These are phyloP conservation scores for Dryadomyces quercivorus DNA, from an alignment of 2,329 filamentous ascomycete genomes.

Conservation along the genomic window DNA sequence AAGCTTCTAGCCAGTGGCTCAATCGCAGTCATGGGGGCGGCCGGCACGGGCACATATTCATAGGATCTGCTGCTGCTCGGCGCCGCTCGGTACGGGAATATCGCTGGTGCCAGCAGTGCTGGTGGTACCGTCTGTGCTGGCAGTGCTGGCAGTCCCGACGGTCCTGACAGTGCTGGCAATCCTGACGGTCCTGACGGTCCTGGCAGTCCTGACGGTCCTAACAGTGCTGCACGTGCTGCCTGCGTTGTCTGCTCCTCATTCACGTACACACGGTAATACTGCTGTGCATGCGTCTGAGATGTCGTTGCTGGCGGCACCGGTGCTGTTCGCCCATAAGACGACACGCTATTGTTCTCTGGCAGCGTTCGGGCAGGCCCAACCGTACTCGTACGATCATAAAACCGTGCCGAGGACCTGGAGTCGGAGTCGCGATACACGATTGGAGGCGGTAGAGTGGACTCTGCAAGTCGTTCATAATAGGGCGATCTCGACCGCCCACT, in stretches of 20 bases:
- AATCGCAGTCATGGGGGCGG: no score
- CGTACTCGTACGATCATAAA: neutral
- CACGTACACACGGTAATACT: conserved; percentile 21
- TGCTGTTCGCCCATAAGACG: neutral
- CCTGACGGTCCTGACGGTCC: neutral
- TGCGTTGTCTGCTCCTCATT: conserved; percentile 14
- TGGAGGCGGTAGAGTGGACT: conserved; percentile 10
- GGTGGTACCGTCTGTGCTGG: neutral
- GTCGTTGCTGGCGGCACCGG: neutral
- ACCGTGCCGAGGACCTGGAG: no score
- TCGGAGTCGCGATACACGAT: no score
- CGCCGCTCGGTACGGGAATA: no score
- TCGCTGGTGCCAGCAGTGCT: no score
- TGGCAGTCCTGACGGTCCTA: no score
- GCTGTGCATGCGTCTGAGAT: conserved; percentile 13
- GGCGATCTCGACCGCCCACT: conserved; percentile 22
- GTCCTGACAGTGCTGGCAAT: no score
- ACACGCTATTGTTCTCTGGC: conserved; percentile 3
- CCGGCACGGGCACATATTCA: no score
- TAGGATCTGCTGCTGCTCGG: no score
- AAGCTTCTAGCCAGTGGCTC: no score
- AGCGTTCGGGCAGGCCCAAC: neutral
- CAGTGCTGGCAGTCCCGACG: no score
- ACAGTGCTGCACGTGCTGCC: no score
- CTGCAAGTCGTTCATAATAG: conserved; percentile 18